Percentiles rank a stretch among this genome's conserved stretches.
Conservation (phyloP, 495 filamentous ascomycete genomes). For the Terfezia claveryi region DNA sequence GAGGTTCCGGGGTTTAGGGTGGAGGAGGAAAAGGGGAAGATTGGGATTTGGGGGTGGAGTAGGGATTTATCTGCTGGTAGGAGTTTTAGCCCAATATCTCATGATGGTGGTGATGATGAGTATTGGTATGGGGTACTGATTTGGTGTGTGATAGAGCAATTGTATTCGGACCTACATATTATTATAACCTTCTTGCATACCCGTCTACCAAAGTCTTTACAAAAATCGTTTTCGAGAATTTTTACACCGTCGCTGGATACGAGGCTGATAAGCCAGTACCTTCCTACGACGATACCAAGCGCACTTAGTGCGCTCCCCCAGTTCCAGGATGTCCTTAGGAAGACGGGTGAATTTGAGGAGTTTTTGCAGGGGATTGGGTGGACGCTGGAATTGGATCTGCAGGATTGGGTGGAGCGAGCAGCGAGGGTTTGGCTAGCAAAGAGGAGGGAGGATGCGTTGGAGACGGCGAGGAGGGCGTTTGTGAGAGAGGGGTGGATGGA, state of each 20-base stretch:
- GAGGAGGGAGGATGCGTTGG: conserved; percentile 52
- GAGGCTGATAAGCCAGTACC: conserved; percentile 46
- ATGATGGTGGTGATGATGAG: not conserved
- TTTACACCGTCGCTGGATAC: conserved; percentile 45
- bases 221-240: conserved; percentile 36
- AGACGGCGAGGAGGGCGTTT: conserved; percentile 41
- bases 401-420: conserved; percentile 59
- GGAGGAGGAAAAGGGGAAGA: conserved; percentile 21
- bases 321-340: conserved; percentile 42
- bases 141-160: conserved; percentile 3
- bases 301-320: conserved; percentile 41
- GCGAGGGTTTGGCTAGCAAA: conserved; percentile 72
- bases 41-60: conserved; percentile 21
- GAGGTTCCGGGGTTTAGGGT: conserved; percentile 15
- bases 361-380: conserved; percentile 40
- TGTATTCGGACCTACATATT: conserved; percentile 36
- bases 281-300: conserved; percentile 52
- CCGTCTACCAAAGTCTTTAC: conserved; percentile 40
- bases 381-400: conserved; percentile 44
- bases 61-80: conserved; percentile 16
- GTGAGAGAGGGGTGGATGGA: conserved; percentile 39
- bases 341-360: conserved; percentile 39
- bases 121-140: not conserved
- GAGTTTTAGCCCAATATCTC: not conserved
- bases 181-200: conserved; percentile 44